Conservation (phyloP, 106 monocot species). For the Dendrobium nobile region DNA sequence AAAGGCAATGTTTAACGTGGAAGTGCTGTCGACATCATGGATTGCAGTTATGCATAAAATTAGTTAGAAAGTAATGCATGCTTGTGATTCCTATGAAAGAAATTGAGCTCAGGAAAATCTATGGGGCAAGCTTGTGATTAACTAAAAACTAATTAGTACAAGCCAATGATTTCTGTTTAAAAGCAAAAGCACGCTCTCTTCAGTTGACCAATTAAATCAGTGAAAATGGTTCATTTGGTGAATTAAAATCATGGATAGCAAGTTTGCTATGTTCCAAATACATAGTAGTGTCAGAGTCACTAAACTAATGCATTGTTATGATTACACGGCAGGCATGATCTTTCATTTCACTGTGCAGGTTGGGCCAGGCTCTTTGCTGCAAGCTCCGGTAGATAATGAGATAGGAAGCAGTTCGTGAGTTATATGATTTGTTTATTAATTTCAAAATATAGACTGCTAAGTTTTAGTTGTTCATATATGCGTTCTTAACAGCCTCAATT, state of each 20-base stretch:
- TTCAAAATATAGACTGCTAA: neutral
- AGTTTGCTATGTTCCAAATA: neutral
- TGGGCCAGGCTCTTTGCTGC: conserved; percentile 80
- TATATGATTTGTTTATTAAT: neutral
- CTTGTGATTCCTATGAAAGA: neutral
- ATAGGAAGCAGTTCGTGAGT: conserved; percentile 70
- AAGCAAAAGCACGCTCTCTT: neutral
- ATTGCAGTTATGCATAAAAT: neutral
- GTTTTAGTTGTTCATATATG: neutral
- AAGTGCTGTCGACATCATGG: too few relatives aligned
- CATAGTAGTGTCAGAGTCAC: neutral
- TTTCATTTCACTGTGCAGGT: conserved; percentile 42
- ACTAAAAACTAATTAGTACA: neutral
- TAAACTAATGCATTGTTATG: neutral
- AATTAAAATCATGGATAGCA: neutral
- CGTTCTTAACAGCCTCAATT: neutral
- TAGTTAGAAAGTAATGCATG: neutral
- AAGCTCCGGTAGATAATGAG: conserved; percentile 74
- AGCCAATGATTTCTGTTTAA: conserved; percentile 4
- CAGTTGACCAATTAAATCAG: neutral
- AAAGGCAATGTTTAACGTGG: too few relatives aligned
- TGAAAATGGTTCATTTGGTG: neutral
- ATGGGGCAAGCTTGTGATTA: neutral
- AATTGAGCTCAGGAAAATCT: neutral
- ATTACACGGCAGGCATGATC: neutral